Evolutionary conservation across 1,139 yeast species (phyloP), one percentile per base, ranked within the genome.

Genomic region (Suhomyces coccinellae): DNA sequence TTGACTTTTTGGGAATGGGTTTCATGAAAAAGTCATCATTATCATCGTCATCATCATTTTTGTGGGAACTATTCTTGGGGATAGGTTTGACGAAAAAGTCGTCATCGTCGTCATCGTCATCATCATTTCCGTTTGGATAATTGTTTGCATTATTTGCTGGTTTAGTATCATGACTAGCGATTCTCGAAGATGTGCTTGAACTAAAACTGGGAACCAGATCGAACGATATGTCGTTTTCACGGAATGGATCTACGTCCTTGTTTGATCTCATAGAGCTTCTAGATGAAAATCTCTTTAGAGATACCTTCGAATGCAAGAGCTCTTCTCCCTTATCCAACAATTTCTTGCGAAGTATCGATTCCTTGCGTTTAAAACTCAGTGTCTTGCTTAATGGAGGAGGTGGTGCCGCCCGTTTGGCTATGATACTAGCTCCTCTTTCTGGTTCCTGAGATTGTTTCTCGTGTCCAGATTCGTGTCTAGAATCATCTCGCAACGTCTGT

Each of bases 401-500:
- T 2, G 95, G 95, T 0, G 95, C 91, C 5, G 76, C 81, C 54
- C 95, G 67, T 48, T 74, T 75, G 0, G 95, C 91, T 11, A 84
- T 79, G 20, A 86, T 55, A 40, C 59, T 62, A 12, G 53, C 57
- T 8, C 52, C 34, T 36, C 48, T 54, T 12, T 53, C 61, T 2
- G 8, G 12, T 10, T 42, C 45, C 11, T 16, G 22, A 17, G n/a
- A 3, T 10, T 10, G 12, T 29, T 36, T 24, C 11, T 29, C 33
- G 12, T 9, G 11, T 4, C 15, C 17, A 8, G 33, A 10, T 3
- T 15, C 17, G 12, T 12, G 14, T 4, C 9, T 29, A 13, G 16
- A 27, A n/a, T 63, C 67, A 40, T 70, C 75, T 41, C 58, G 63
- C 16, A 65, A 51, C 0, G 71, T 62, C 38, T 59, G 55, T 4